Base-by-base conservation (phyloP, 2,329 filamentous ascomycete species). In the Colletotrichum incanum region DNA sequence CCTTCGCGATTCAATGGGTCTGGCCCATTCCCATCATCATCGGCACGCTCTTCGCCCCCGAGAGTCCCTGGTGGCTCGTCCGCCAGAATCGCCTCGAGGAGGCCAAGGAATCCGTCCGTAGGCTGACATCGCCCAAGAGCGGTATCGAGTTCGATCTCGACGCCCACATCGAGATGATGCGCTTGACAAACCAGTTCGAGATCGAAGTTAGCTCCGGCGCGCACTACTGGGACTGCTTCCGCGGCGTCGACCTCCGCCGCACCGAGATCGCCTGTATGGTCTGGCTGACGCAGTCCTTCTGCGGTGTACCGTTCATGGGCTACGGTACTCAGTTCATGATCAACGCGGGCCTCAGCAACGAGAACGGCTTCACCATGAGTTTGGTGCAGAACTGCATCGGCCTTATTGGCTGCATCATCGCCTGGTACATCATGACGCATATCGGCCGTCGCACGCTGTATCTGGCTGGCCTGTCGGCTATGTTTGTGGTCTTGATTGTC, bases 321-420 rank as follows among this genome's bases (percentile, higher is more conserved):
- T 72, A 68, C 28, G 72, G 72, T 14, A 62, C 71, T 18, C 67
- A 72, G 52, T 72, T 73, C 64, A 68, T 73, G 68, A 50, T 47
- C 26, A 67, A 65, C 43, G 72, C 72, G 1, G 81, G 82, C 52
- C 77, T 84, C 37, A 71, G 71, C 9, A 67, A 74, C 12, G 70
- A 73, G 47, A 73, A 79, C 1, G 78, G 80, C n/a, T 81, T 82
- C 74, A 78, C 79, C 58, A 79, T 84, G 65, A 78, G 82, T 26
- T 77, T 87, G 37, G 85, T 68, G 59, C 82, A 75, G 77, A 85
- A 82, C 31, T 81, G 80, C 16, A 80, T 86, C 65, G 84, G 83
- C 26, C 85, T 87, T 50, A 47, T 83, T 41, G 82, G 86, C 49
- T 81, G 79, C 6, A 78, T 80, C 26, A 84, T 81, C 6, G 81